Evolutionary conservation across 768 basidiomycete genomes (phyloP), one percentile per base, ranked within the genome.

Genomic region (Leccinum fibrillosum): DNA sequence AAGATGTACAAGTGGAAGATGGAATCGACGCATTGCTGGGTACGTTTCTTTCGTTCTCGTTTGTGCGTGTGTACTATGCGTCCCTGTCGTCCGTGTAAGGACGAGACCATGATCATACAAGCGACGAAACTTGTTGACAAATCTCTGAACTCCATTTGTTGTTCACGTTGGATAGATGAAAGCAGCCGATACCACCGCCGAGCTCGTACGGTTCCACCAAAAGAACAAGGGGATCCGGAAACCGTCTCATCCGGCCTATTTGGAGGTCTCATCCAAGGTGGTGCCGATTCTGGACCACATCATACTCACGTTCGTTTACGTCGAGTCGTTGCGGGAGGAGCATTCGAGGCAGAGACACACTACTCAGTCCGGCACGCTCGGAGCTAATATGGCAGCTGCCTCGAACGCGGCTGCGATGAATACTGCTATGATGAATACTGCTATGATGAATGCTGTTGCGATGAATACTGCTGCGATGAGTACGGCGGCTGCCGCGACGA

Each of bases 1-100:
- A 63, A 53, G 9, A 58, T 60, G 25, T 77, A 74, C 63, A 70
- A 71, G 19, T 77, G 75, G 76, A 65, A 64, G 25, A 25, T 73
- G 11, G 65, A 64, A 9, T 54, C 57, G 19, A 60, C 60, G 6
- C 65, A 69, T 6, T 69, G 68, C 13, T 62, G 65, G 66, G 73
- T 71, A 52, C 19, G 69, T 60, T 3, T 13, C 7, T n/a, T 25
- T 10, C 5, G 12, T 17, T 17, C 25, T 51, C 8, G 11, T 13
- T 45, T 17, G 45, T 8, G 30, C 8, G 35, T 17, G 35, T 37
- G 35, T 32, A 12, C 30, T 42, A n/a, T 42, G 17, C 39, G 9
- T 42, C 39, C 39, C 8, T 37, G 37, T 35, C 30, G 30, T 32
- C 30, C 30, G 11, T 32, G 30, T 32, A 32, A 32, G 30, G 30